Evolutionary conservation across 164 flowering plant genomes (phyloP), one percentile per base, ranked within the genome.

Genomic region (Magnolia kwangsiensis): DNA sequence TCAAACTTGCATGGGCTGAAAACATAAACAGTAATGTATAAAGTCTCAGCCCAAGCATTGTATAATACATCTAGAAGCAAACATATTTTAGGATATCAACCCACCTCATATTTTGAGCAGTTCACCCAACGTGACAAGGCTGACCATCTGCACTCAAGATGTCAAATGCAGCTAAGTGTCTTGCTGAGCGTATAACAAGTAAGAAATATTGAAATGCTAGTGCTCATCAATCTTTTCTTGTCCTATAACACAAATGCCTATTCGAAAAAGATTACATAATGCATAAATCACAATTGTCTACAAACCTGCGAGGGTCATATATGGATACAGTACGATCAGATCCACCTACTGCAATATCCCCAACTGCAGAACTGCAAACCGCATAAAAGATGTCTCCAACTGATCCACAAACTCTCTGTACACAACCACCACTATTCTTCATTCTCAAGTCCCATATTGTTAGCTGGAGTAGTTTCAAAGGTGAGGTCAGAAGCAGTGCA

Each of bases 241-340:
- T 11, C 61, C 61, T 16, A 11, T 11, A 55, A 55, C 61, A 55
- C 61, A 55, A 55, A 16, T 8, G 3, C 10, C 61, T 11, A 11
- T 55, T 55, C 10, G 16, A 55, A 11, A 16, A 55, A 11, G 61
- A 55, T 55, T 11, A 55, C 18, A 55, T 16, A 13, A 1, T 9
- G 3, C 61, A 55, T 55, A 3, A 16, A 55, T 55, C 14, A 19
- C 61, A 14, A 18, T 4, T 18, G 24, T 37, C 21, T 21, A 80
- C 80, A 20, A 75, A 94, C 97, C 93, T 92, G 82, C 98, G 93
- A 84, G 94, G 92, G 82, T 94, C 98, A 85, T 92, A 92, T 64
- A 92, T 79, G 29, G 94, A 85, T 65, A 92, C 89, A 77, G 91
- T 87, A 51, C 95, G 95, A 80, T 94, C 97, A 74, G 92, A 87